phyloP scores from a whole-genome alignment of 345 rosid species.

The Eucalyptus viminalis region DNA sequence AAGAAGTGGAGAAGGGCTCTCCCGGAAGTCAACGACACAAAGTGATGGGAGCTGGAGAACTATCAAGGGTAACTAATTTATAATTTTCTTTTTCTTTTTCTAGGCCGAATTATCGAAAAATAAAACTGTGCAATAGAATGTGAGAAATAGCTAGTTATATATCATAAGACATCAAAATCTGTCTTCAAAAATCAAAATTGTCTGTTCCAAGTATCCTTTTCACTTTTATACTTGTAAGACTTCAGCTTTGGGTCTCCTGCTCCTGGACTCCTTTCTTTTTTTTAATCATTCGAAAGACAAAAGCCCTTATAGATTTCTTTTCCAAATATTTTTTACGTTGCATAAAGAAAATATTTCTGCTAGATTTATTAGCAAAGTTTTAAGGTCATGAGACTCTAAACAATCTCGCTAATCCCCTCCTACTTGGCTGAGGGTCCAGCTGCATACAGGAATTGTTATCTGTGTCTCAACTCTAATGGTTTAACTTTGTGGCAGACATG shows the following conservation, averaged over 20 bases:
- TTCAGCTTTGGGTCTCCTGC: neutral
- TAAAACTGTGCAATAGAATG: neutral
- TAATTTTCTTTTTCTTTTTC: neutral
- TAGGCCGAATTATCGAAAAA: neutral
- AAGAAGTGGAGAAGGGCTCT: neutral
- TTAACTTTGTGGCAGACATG: too few relatives aligned
- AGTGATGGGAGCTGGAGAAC: neutral
- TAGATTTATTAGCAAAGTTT: too few relatives aligned
- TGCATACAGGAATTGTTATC: too few relatives aligned
- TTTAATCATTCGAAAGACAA: neutral
- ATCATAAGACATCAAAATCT: neutral
- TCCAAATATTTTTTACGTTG: neutral
- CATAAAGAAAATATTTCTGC: too few relatives aligned
- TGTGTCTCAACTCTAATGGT: too few relatives aligned
- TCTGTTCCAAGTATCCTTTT: neutral
- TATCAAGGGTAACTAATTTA: neutral
- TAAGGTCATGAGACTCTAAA: too few relatives aligned
- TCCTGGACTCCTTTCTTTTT: neutral
- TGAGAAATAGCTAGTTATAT: neutral
- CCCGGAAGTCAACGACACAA: neutral
- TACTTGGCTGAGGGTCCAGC: too few relatives aligned
- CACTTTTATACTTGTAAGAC: neutral
- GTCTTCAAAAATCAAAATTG: neutral
- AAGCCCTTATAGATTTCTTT: neutral
- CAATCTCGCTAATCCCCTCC: too few relatives aligned